Conservation (phyloP, 306 rosid genomes). For the Medicago lupulina region DNA sequence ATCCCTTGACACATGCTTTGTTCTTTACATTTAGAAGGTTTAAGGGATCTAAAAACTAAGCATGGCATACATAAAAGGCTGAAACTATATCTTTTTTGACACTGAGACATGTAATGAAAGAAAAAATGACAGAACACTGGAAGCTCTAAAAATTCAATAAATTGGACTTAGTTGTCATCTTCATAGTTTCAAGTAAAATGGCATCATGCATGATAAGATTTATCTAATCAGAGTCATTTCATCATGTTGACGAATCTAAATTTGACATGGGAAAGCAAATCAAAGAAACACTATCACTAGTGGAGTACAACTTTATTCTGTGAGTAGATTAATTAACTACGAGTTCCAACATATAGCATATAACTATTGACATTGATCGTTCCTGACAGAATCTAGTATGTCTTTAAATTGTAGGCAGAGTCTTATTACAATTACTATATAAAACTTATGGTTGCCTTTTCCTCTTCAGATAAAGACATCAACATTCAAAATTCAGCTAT, state of each 20-base stretch:
- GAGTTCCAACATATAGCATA: neutral
- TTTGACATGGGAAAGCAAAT: conserved; percentile 11
- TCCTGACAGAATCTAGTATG: conserved; percentile 12
- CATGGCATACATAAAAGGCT: neutral
- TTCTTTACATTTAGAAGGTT: conserved; percentile 26
- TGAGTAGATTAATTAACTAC: neutral
- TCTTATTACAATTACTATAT: conserved; percentile 10
- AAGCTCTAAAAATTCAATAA: conserved; percentile 5
- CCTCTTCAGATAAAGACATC: conserved; percentile 28
- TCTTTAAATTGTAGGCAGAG: conserved; percentile 9
- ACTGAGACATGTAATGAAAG: neutral
- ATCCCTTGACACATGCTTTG: neutral
- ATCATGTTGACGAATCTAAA: neutral
- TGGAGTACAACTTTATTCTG: conserved; percentile 18
- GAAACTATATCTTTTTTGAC: neutral
- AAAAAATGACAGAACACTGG: neutral
- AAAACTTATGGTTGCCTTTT: conserved; percentile 21
- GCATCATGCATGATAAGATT: neutral
- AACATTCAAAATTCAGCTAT: conserved; percentile 23
- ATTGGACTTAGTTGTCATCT: neutral
- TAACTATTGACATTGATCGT: conserved; percentile 1
- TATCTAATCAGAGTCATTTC: conserved; percentile 15
- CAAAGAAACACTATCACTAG: neutral
- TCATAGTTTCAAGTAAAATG: neutral
- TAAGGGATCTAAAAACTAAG: neutral